Conservation (phyloP, 1,139 yeast species). For the Saccharomycopsis phalli region DNA sequence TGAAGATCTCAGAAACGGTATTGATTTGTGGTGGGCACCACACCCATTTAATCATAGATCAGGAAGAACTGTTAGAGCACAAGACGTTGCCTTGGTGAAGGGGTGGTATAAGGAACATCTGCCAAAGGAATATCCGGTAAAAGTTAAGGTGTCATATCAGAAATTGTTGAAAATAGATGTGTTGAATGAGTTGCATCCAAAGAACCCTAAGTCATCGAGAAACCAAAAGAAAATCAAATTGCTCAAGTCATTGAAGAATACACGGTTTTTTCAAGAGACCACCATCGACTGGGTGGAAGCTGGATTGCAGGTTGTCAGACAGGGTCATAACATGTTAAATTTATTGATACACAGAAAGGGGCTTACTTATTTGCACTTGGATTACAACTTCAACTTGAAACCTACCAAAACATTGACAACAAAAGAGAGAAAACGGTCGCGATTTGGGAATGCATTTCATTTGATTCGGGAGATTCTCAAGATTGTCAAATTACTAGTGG, state of each 20-base stretch:
- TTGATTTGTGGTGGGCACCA: constrained; percentile 71
- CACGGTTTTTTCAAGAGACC: constrained; percentile 87
- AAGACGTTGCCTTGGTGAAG: constrained; percentile 81
- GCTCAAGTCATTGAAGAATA: constrained; percentile 58
- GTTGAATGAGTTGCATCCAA: constrained; percentile 55
- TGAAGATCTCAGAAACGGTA: constrained; percentile 43
- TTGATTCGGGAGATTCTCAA: constrained; percentile 81
- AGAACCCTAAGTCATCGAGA: constrained; percentile 30
- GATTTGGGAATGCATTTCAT: constrained; percentile 97
- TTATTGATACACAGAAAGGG: constrained; percentile 87
- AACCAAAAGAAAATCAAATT: constrained; percentile 46
- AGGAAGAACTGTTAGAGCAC: constrained; percentile 70
- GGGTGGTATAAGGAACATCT: constrained; percentile 75
- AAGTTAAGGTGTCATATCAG: constrained; percentile 81
- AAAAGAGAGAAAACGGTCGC: constrained; percentile 88
- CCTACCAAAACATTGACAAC: constrained; percentile 96
- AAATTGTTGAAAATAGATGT: constrained; percentile 71
- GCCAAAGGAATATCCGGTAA: constrained; percentile 46
- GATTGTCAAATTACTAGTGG: constrained; percentile 76
- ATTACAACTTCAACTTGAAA: constrained; percentile 89
- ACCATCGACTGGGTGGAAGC: constrained; percentile 98
- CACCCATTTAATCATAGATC: constrained; percentile 72
- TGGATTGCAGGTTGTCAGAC: constrained; percentile 85
- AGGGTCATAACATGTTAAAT: constrained; percentile 91
- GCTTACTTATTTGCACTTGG: constrained; percentile 83